Evolutionary conservation across 306 rosid genomes (phyloP), one percentile per base, ranked within the genome.

Genomic region (Geum urbanum): DNA sequence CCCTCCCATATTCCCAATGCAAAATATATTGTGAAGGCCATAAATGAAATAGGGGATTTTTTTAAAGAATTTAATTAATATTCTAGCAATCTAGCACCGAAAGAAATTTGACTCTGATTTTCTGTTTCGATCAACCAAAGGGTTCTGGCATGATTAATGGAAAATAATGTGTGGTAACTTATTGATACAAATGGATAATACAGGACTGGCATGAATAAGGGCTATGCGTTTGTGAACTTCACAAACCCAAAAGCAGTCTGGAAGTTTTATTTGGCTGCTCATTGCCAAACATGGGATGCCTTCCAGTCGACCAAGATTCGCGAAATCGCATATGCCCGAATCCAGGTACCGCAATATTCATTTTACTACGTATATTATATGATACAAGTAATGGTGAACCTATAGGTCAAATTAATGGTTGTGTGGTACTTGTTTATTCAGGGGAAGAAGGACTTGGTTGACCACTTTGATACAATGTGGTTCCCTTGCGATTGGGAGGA

Each of bases 171-270:
- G n/a, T n/a, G n/a, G n/a, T n/a, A n/a, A n/a, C n/a, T n/a, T n/a
- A n/a, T n/a, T n/a, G n/a, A n/a, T n/a, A n/a, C n/a, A n/a, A 10
- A 0, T 56, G 62, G 62, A 56, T 5, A 58, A 15, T 8, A 74
- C 85, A 89, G 96, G 0, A 81, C 55, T 0, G 78, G 81, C 0
- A 3, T 84, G 49, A 88, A 90, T 67, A 86, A 86, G 11, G 97
- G 97, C 0, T 90, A 90, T 16, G 97, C 90, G 0, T 90, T 88
- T 67, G 92, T 90, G 0, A 90, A 90, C 71, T 90, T 90, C 72
- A 90, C 90, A 0, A 57, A 66, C 37, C 40, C 85, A 0, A 12
- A 58, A 54, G 92, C 80, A 3, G 91, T 84, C 1, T 81, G 82
- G 84, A 83, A 64, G 67, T 90, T 90, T 24, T 27, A 46, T 2